Conservation (phyloP, 2,329 filamentous ascomycete genomes). For the Lasiodiplodia theobromae region DNA sequence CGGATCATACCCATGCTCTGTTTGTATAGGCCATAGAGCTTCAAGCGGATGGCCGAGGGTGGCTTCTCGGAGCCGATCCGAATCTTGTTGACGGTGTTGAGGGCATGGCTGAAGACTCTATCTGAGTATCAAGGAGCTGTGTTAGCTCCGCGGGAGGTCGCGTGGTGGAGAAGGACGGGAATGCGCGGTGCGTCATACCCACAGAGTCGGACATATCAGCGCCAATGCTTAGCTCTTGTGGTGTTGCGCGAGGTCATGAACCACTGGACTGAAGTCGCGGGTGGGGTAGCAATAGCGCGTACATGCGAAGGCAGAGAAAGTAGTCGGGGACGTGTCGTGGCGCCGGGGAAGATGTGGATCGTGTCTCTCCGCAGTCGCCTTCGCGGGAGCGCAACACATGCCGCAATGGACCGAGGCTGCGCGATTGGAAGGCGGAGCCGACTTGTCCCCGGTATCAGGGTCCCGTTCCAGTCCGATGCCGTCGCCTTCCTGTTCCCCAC, state of each 20-base stretch:
- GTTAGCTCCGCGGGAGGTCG: slow-evolving; percentile 9
- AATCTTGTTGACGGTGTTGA: slow-evolving; percentile 98
- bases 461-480: slow-evolving; percentile 13
- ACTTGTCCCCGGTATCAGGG: slow-evolving; percentile 12
- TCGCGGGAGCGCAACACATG: slow-evolving; percentile 24
- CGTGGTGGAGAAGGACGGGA: slow-evolving; percentile 5
- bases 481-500: background rate
- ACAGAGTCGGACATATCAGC: slow-evolving; percentile 31
- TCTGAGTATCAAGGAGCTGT: slow-evolving; percentile 61
- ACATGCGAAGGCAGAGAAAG: slow-evolving; percentile 16
- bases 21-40: slow-evolving; percentile 97
- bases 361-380: slow-evolving; percentile 25
- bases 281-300: background rate
- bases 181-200: slow-evolving; percentile 22
- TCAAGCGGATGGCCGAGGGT: slow-evolving; percentile 82
- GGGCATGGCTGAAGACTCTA: slow-evolving; percentile 97
- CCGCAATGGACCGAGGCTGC: slow-evolving; percentile 25
- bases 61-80: slow-evolving; percentile 91
- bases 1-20: slow-evolving; percentile 80
- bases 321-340: slow-evolving; percentile 13
- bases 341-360: slow-evolving; percentile 25
- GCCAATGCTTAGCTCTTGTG: slow-evolving; percentile 22
- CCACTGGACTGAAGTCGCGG: background rate
- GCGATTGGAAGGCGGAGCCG: slow-evolving; percentile 22
- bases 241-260: slow-evolving; percentile 24